Base-by-base conservation (phyloP, 805 yeast species). In the Vanderwaltozyma polyspora region DNA sequence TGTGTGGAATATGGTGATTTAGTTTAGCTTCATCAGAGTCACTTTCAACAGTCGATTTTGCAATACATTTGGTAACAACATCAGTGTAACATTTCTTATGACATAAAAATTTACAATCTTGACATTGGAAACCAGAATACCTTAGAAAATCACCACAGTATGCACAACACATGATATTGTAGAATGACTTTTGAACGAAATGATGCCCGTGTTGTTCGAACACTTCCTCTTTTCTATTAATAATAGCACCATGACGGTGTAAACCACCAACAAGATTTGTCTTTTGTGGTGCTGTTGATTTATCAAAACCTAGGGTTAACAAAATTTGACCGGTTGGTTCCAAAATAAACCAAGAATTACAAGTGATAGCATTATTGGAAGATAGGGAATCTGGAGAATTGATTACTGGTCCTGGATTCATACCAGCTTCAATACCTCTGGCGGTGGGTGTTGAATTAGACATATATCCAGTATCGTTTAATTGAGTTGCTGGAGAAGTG, bases 181-280 rank as follows among this genome's bases (percentile, higher is more conserved):
- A 91, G 55, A 87, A 86, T 55, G 86, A 95, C 48, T 84, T 89
- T 57, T 84, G 95, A 28, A 84, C 93, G 62, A 91, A 91, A 59
- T 85, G 93, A 62, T 91, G 99, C 13, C 99, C 99, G 55, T 85
- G 94, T 48, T 85, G 91, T 59, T 89, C 95, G 54, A 77, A 83
- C 2, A 91, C 84, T 45, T 83, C 93, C 37, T 70, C 74, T 46
- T 87, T 85, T 63, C 87, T 77, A 58, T 85, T 91, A 51, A 95
- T 80, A 44, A 91, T 89, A 42, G 99, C 99, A 64, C 96, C 97
- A 55, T 89, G 95, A 68, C 99, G 94, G 23, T 85, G 89, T 35
- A 81, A 66, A 0, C 84, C 84, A 34, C 80, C 80, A 31, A 71
- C 60, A 13, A 59, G 37, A 13, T 59, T 52, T 32, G 63, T 66